Conservation (phyloP, 2,329 filamentous ascomycete genomes). For the Apiospora marii region DNA sequence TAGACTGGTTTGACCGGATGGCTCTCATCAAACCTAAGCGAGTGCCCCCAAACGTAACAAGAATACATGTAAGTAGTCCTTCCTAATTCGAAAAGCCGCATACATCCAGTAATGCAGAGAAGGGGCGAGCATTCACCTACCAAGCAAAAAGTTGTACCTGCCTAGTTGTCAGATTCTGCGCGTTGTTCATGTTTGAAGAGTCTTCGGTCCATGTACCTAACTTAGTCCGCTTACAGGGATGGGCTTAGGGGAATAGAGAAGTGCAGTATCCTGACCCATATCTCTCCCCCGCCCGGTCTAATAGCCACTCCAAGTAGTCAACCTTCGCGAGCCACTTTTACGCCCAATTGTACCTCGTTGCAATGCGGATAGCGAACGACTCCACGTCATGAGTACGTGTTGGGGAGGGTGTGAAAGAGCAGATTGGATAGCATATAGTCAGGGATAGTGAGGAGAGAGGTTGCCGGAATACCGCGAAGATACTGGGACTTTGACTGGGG, state of each 20-base stretch:
- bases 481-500: not conserved
- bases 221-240: slow-evolving; percentile 16
- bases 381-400: slow-evolving; percentile 18
- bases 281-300: slow-evolving; percentile 18
- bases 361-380: slow-evolving; percentile 7
- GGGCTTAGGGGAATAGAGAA: not conserved
- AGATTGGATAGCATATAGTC: slow-evolving; percentile 14
- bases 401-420: not conserved
- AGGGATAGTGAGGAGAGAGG: slow-evolving; percentile 20
- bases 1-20: not conserved
- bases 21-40: slow-evolving; percentile 11
- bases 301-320: slow-evolving; percentile 13
- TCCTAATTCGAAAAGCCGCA: slow-evolving; percentile 19
- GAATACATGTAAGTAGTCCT: slow-evolving; percentile 12
- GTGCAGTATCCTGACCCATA: slow-evolving; percentile 11
- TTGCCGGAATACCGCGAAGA: slow-evolving; percentile 9
- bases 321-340: slow-evolving; percentile 6
- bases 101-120: not conserved
- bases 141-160: not conserved
- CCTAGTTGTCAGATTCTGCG: slow-evolving; percentile 14
- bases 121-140: slow-evolving; percentile 2
- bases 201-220: slow-evolving; percentile 19
- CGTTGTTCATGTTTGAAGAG: slow-evolving; percentile 12
- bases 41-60: slow-evolving; percentile 11
- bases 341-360: slow-evolving; percentile 13